These are phyloP conservation scores for Colletotrichum sp. DNA, from an alignment of 2,329 filamentous ascomycete species.

Conservation along the genomic window DNA sequence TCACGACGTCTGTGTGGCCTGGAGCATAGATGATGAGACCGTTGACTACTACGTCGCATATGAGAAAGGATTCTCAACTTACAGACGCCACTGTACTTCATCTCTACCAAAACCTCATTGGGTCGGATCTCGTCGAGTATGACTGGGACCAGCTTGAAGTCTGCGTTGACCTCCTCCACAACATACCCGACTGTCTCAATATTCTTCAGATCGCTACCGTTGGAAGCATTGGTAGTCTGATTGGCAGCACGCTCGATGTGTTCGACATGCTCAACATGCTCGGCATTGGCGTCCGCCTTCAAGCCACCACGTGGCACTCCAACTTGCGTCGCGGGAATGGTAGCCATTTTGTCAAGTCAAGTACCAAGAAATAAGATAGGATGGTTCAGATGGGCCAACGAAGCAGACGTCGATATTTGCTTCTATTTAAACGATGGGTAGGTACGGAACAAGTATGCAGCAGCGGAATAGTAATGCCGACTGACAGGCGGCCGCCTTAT, in stretches of 20 bases:
- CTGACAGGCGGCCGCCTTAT: neutral
- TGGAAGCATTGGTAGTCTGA: neutral
- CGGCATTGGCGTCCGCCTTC: neutral
- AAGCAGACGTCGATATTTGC: neutral
- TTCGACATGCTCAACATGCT: neutral
- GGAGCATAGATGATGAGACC: neutral
- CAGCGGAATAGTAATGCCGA: neutral
- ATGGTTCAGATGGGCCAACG: neutral
- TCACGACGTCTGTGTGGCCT: constrained; percentile 72
- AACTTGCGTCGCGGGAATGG: neutral
- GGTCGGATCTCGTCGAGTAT: constrained; percentile 43
- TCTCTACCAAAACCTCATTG: constrained; percentile 89
- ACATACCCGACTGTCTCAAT: constrained; percentile 5
- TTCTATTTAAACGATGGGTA: neutral
- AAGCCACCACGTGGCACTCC: neutral
- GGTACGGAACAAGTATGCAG: neutral
- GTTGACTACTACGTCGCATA: neutral
- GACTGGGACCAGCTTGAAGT: constrained; percentile 1
- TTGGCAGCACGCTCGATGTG: neutral
- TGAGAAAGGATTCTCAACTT: neutral
- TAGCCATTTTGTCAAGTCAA: neutral
- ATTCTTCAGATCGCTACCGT: neutral
- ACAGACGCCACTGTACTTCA: constrained; percentile 89
- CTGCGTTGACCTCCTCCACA: neutral
- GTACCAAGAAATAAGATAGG: neutral